Conservation (phyloP, 805 yeast genomes). For the Starmerella etchellsii region DNA sequence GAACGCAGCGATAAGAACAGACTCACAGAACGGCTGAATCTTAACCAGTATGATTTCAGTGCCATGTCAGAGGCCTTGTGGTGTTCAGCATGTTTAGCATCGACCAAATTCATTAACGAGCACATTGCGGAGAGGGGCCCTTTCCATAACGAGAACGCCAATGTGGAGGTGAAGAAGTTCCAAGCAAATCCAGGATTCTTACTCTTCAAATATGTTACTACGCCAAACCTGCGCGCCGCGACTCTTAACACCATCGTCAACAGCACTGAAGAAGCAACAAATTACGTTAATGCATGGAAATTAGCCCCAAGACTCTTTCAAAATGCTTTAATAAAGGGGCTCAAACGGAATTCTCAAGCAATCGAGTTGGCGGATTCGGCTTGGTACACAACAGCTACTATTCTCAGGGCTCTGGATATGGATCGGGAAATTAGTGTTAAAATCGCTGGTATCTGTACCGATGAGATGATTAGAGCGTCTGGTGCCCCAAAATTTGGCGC, state of each 20-base stretch:
- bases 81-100: conserved; percentile 12
- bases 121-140: conserved; percentile 2
- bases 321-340: conserved; percentile 2
- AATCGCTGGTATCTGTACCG: not conserved
- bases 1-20: conserved; percentile 9
- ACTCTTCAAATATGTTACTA: not conserved
- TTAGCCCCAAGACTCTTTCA: not conserved
- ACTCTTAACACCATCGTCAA: not conserved
- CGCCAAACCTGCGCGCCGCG: not conserved
- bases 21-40: not conserved
- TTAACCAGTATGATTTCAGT: not conserved
- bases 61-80: conserved; percentile 13
- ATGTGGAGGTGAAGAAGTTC: not conserved
- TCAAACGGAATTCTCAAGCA: conserved; percentile 12
- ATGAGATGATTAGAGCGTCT: conserved; percentile 1
- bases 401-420: not conserved
- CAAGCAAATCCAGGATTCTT: conserved; percentile 7
- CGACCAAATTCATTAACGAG: not conserved
- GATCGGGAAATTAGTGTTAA: not conserved
- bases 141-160: not conserved
- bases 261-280: not conserved
- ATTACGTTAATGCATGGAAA: conserved; percentile 6
- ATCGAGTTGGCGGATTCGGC: conserved; percentile 14
- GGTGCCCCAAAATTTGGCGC: conserved; percentile 13
- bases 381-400: conserved; percentile 8